These are phyloP conservation scores for Kalmusia sp. DNA, from an alignment of 2,329 filamentous ascomycete species.

Conservation along the genomic window DNA sequence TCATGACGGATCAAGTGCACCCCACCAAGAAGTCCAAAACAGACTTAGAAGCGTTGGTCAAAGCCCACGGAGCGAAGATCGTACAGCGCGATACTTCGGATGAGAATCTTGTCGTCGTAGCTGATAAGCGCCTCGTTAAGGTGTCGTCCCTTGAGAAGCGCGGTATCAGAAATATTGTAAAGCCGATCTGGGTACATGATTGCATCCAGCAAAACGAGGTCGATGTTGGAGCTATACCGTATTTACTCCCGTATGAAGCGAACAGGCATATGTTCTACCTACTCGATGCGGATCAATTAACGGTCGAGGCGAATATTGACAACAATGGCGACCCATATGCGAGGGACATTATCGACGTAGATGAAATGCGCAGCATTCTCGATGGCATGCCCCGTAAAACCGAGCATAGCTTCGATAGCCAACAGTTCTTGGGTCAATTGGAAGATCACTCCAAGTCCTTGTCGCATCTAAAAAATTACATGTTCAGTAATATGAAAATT, in stretches of 20 bases:
- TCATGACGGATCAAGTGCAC: slow-evolving; percentile 76
- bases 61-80: slow-evolving; percentile 80
- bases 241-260: slow-evolving; percentile 70
- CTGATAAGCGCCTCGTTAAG: slow-evolving; percentile 80
- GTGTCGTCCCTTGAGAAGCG: slow-evolving; percentile 82
- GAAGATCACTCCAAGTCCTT: slow-evolving; percentile 35
- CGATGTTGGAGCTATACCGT: slow-evolving; percentile 60
- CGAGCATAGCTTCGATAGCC: slow-evolving; percentile 22
- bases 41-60: slow-evolving; percentile 81
- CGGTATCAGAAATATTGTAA: slow-evolving; percentile 74
- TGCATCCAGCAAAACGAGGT: slow-evolving; percentile 70
- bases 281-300: slow-evolving; percentile 61
- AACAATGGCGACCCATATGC: slow-evolving; percentile 83
- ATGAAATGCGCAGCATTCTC: slow-evolving; percentile 63
- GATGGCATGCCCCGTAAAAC: slow-evolving; percentile 47
- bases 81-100: slow-evolving; percentile 74
- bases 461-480: slow-evolving; percentile 34
- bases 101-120: slow-evolving; percentile 73
- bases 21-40: slow-evolving; percentile 78
- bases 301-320: slow-evolving; percentile 72
- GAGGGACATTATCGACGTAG: slow-evolving; percentile 66
- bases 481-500: slow-evolving; percentile 38
- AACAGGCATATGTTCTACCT: slow-evolving; percentile 76
- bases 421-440: slow-evolving; percentile 33
- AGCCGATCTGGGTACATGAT: slow-evolving; percentile 83